Evolutionary conservation across 1,139 yeast species (phyloP).

Genomic region (Taiozyma onychis): DNA sequence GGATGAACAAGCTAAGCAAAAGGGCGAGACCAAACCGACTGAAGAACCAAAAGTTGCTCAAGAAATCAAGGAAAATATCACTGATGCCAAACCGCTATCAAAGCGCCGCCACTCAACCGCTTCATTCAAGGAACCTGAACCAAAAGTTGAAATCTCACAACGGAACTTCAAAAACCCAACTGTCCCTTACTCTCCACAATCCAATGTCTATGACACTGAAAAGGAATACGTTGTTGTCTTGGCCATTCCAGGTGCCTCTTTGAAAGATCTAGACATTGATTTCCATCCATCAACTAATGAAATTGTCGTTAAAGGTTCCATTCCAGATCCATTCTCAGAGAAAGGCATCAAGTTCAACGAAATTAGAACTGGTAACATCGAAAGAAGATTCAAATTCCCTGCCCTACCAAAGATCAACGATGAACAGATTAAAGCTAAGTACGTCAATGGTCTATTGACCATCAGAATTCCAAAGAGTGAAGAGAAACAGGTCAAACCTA

Average conservation of each 20-base stretch:
- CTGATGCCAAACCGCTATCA: constrained; percentile 7
- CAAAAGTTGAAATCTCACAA: constrained; percentile 38
- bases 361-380: constrained; percentile 45
- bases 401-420: constrained; percentile 44
- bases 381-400: constrained; percentile 50
- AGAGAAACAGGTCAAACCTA: constrained; percentile 28
- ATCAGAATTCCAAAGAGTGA: constrained; percentile 42
- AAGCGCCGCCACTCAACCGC: constrained; percentile 23
- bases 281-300: constrained; percentile 50
- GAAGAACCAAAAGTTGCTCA: background rate
- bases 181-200: constrained; percentile 47
- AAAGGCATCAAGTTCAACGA: constrained; percentile 36
- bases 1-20: background rate
- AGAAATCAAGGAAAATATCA: background rate
- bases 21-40: background rate
- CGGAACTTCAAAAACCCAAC: constrained; percentile 36
- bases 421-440: constrained; percentile 46
- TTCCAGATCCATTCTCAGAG: constrained; percentile 33
- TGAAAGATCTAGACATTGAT: constrained; percentile 45
- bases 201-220: constrained; percentile 45
- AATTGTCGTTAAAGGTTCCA: constrained; percentile 40
- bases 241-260: constrained; percentile 50
- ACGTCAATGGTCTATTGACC: constrained; percentile 45
- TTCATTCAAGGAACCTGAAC: constrained; percentile 29
- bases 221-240: constrained; percentile 39